phyloP scores from a whole-genome alignment of 192 early-diverging fungal genomes.

The Mortierella hygrophila region DNA sequence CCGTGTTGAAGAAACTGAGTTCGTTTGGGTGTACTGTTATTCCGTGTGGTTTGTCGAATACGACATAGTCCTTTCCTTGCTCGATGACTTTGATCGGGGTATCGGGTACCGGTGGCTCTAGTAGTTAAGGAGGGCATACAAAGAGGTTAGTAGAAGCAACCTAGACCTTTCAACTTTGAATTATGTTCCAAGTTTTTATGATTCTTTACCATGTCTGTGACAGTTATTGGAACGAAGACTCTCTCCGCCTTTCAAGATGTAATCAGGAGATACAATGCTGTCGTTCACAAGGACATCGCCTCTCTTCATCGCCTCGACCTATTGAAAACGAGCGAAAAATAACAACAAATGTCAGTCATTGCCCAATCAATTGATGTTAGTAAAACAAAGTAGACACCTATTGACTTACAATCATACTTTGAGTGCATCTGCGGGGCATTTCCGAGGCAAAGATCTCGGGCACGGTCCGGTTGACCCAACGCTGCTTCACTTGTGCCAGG shows the following conservation, averaged over 20 bases:
- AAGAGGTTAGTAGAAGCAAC: neutral
- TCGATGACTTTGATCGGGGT: constrained; percentile 39
- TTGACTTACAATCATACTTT: constrained; percentile 43
- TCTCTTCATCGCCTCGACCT: constrained; percentile 44
- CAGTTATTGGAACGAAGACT: constrained; percentile 44
- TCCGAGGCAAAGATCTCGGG: constrained; percentile 51
- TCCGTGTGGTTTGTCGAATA: constrained; percentile 48
- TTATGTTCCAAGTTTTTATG: neutral
- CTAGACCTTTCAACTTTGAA: neutral
- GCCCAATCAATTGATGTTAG: neutral
- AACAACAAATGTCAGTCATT: neutral
- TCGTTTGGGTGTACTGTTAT: constrained; percentile 54
- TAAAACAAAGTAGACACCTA: neutral
- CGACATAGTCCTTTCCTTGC: constrained; percentile 39
- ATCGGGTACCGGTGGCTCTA: constrained; percentile 45
- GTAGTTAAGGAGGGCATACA: neutral
- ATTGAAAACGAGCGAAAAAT: neutral
- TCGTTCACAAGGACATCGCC: constrained; percentile 51
- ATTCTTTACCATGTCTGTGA: constrained; percentile 38
- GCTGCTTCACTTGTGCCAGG: constrained; percentile 44
- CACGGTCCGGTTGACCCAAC: constrained; percentile 45
- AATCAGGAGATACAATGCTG: constrained; percentile 24
- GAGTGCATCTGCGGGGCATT: constrained; percentile 48
- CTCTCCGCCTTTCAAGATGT: constrained; percentile 43
- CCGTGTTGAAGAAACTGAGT: constrained; percentile 45